Conservation (phyloP, 2,329 filamentous ascomycete genomes). For the Macrophomina pseudophaseolina region DNA sequence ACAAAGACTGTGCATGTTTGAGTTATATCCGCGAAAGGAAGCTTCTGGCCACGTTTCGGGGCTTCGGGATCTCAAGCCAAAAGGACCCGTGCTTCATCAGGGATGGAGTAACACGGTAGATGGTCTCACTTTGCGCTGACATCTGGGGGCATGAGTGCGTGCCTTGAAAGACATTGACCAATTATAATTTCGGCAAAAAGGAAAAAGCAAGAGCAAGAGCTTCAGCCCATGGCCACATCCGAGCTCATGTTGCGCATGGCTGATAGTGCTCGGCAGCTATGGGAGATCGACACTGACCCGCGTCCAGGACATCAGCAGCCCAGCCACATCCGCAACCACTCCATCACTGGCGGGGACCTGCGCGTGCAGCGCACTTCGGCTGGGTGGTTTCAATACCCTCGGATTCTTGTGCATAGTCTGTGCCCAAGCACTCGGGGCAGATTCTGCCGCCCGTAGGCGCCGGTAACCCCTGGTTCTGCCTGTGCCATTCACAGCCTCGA, state of each 20-base stretch:
- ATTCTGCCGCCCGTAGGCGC: background rate
- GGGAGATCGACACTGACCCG: constrained; percentile 6
- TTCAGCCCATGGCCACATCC: background rate
- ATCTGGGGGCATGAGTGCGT: background rate
- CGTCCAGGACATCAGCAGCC: background rate
- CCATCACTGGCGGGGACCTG: background rate
- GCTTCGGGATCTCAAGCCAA: background rate
- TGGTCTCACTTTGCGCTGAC: background rate
- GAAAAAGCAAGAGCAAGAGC: background rate
- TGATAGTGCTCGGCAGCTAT: constrained; percentile 6
- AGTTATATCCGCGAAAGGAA: background rate
- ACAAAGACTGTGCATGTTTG: background rate
- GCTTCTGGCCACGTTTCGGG: background rate
- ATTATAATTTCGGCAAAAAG: background rate
- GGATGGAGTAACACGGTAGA: background rate
- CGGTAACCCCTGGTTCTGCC: background rate
- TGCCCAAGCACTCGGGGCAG: constrained; percentile 11
- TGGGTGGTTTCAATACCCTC: background rate
- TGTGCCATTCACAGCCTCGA: background rate
- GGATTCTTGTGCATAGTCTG: background rate
- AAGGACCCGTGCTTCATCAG: background rate
- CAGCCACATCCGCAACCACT: constrained; percentile 8
- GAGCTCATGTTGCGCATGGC: background rate
- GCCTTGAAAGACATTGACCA: background rate
- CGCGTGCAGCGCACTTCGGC: background rate